Percentiles rank a stretch among this genome's conserved stretches.
phyloP scores from a whole-genome alignment of 1,139 yeast genomes.

The Hemisphaericaspora lyxosophila region DNA sequence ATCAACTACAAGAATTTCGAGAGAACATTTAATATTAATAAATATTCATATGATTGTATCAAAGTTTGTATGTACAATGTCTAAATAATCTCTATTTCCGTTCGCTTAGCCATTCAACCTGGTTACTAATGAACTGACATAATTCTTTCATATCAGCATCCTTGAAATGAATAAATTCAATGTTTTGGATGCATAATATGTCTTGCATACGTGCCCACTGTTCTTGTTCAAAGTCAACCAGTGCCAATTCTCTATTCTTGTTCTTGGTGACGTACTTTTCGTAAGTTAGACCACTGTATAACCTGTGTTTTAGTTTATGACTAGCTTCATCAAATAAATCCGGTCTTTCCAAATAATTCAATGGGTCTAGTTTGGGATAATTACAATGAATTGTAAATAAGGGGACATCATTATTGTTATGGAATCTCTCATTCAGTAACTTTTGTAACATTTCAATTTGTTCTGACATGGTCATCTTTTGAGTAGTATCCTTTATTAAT shows the following conservation, averaged over 20 bases:
- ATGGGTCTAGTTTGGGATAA: conserved; percentile 40
- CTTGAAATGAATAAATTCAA: conserved; percentile 29
- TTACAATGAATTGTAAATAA: conserved; percentile 40
- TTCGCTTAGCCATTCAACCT: conserved; percentile 26
- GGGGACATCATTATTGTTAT: conserved; percentile 18
- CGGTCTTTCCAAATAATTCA: conserved; percentile 19
- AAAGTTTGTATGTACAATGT: too few relatives aligned
- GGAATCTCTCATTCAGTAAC: conserved; percentile 19
- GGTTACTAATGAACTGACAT: conserved; percentile 30
- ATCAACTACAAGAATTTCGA: too few relatives aligned
- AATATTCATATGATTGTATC: too few relatives aligned
- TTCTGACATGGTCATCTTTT: conserved; percentile 11
- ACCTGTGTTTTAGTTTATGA: conserved; percentile 27
- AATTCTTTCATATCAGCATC: conserved; percentile 22
- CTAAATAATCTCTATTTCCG: too few relatives aligned
- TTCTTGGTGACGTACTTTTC: conserved; percentile 13
- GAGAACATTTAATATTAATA: too few relatives aligned
- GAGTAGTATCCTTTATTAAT: conserved; percentile 6
- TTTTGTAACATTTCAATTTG: conserved; percentile 25
- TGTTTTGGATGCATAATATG: conserved; percentile 27
- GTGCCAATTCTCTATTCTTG: conserved; percentile 7
- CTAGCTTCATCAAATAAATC: conserved; percentile 29
- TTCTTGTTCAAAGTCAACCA: conserved; percentile 33
- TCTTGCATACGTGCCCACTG: conserved; percentile 35
- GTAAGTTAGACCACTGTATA: conserved; percentile 30